Evolutionary conservation across 116 monocot genomes (phyloP), one percentile per base, ranked within the genome.

Genomic region (Posidonia oceanica): DNA sequence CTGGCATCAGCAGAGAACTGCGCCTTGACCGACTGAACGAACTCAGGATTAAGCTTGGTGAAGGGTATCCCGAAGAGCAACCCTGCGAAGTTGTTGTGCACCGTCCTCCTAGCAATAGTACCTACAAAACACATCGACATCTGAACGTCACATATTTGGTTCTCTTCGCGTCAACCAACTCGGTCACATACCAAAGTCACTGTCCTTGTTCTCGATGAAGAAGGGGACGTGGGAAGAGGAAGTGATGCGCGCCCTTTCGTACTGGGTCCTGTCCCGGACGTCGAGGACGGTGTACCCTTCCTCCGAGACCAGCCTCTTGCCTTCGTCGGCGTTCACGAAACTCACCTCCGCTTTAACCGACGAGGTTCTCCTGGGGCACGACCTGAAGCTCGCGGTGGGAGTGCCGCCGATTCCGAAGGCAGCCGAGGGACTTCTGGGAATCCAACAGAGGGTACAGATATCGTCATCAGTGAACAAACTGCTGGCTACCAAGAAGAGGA

Each of bases 41-140:
- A 96, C 17, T 89, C 87, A 7, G 87, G 79, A 69, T 91, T 96
- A 7, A 29, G 80, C 70, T 91, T 96, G 14, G 96, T 96, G 76
- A 96, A 91, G 7, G 87, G 80, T 16, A 91, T 23, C 57, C 96
- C 96, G 62, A 87, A 96, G 63, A 96, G 81, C 73, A 91, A 73
- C 15, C 96, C 91, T 0, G 87, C 77, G 75, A 91, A 96, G 69
- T 91, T 91, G 80, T 91, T 96, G 78, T 96, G 96, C 41, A 89
- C 76, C 0, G 89, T 83, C 71, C 91, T 75, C 77, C 83, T 91
- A 17, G 91, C 23, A 20, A 91, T 72, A 14, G 96, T 91, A 2
- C 90, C 90, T 94, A 66, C 41, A 60, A 72, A 48, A 67, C 67
- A 67, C 37, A 48, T 67, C 20, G 13, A 51, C 16, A 37, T 22